Base-by-base conservation (phyloP, 129 eudicot genomes). In the Kitagawia praeruptora region DNA sequence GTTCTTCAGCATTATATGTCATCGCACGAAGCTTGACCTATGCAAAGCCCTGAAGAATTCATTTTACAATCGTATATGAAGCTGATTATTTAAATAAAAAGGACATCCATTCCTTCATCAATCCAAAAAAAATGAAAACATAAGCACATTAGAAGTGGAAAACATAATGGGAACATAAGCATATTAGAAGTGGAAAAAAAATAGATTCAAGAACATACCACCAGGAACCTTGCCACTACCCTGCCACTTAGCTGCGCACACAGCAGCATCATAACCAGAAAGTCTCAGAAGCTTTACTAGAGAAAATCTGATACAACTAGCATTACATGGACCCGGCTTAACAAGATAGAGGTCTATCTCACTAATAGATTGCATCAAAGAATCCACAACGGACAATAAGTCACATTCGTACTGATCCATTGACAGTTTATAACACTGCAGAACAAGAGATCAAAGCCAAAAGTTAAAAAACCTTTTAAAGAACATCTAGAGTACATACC, bases 251-350 rank as follows among this genome's bases (percentile, higher is more conserved):
- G 94, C 83, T 42, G 85, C 70, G 80, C 98, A 93, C 23, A 93
- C 94, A 75, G 91, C 98, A 79, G 98, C 98, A 89, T 93, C 96
- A 82, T 86, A 93, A 45, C 98, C 98, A 47, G 92, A 84, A 41
- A 83, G 87, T 82, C 94, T 83, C 45, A 93, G 83, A 83, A 88
- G 93, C 85, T 93, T 93, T 31, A 89, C 96, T 74, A 93, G 84
- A 51, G 85, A 86, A 80, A 78, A 91, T 74, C 93, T 84, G 73
- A 93, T 91, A 86, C 98, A 93, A 84, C 94, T 89, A 8, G 92
- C 92, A 64, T 89, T 93, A 79, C 98, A 93, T 23, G 89, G 85
- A 78, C 91, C 95, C 3, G 90, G 79, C 67, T 82, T 88, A n/a
- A 80, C 84, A 78, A 84, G 77, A 40, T 86, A 85, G 27, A 93